These are phyloP conservation scores for Tulasnella calospora DNA, from an alignment of 768 basidiomycete species.

Conservation along the genomic window DNA sequence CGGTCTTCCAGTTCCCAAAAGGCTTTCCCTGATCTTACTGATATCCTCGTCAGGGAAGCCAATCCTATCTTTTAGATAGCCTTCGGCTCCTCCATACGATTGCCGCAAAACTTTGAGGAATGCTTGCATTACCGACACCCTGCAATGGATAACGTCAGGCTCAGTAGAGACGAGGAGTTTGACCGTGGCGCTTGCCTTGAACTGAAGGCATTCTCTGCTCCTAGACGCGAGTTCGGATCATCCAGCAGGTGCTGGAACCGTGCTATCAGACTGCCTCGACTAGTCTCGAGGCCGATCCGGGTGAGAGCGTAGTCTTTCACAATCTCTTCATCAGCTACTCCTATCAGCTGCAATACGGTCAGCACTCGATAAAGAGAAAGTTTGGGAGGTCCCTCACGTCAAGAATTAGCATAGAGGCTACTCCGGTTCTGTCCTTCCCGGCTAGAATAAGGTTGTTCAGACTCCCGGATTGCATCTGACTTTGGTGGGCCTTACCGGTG, in stretches of 20 bases:
- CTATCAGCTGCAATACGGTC: slow-evolving; percentile 52
- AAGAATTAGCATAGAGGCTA: slow-evolving; percentile 15
- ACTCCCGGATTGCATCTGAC: neutral
- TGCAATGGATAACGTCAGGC: slow-evolving; percentile 32
- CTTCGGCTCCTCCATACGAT: slow-evolving; percentile 64
- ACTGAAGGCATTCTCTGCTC: slow-evolving; percentile 77
- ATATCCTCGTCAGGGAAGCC: slow-evolving; percentile 58
- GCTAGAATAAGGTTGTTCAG: slow-evolving; percentile 40
- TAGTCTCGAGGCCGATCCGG: slow-evolving; percentile 73
- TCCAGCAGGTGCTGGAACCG: slow-evolving; percentile 23
- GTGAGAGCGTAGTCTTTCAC: slow-evolving; percentile 74
- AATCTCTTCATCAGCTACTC: slow-evolving; percentile 59
- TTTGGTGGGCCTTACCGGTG: slow-evolving; percentile 44
- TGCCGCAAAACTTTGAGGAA: slow-evolving; percentile 57
- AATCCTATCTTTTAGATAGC: slow-evolving; percentile 54
- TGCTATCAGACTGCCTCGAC: slow-evolving; percentile 61
- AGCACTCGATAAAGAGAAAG: neutral
- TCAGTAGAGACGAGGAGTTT: neutral
- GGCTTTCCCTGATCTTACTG: neutral
- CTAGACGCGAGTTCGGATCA: slow-evolving; percentile 58
- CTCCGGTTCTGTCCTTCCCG: slow-evolving; percentile 73
- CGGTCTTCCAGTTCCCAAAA: neutral
- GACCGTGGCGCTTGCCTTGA: neutral
- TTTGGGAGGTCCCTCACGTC: slow-evolving; percentile 6
- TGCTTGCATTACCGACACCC: slow-evolving; percentile 71